A percentile compares a stretch with the other conserved stretches of the same genome.
Evolutionary conservation across 2,329 filamentous ascomycete species (phyloP).

Genomic region (Neonectria magnoliae): DNA sequence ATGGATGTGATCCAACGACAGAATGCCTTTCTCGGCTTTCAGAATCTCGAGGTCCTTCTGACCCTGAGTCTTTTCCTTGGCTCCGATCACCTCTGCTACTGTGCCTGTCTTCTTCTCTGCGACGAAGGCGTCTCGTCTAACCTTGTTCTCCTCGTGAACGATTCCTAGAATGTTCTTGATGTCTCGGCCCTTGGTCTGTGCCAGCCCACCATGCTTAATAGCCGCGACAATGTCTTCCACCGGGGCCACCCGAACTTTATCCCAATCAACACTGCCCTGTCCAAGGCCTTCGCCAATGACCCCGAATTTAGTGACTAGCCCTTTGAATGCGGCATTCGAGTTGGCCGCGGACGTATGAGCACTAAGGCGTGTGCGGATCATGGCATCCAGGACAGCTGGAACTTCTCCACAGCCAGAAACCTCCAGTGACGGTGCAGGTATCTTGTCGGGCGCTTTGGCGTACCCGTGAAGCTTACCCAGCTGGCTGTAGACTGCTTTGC

Average conservation of each 20-base stretch:
- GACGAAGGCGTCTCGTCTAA: constrained; percentile 37
- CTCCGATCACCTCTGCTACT: constrained; percentile 26
- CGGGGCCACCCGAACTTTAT: constrained; percentile 38
- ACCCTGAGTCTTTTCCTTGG: constrained; percentile 37
- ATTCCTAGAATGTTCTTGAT: constrained; percentile 41
- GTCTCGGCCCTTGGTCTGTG: constrained; percentile 41
- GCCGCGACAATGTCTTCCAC: constrained; percentile 64
- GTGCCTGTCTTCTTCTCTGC: constrained; percentile 35
- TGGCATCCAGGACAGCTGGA: constrained; percentile 40
- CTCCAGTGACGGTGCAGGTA: constrained; percentile 41
- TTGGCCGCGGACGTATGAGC: constrained; percentile 42
- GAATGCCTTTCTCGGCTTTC: constrained; percentile 39
- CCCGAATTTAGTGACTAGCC: constrained; percentile 38
- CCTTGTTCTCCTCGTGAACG: constrained; percentile 39
- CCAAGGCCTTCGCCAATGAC: constrained; percentile 38
- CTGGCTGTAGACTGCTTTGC: constrained; percentile 36
- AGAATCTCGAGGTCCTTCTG: constrained; percentile 42
- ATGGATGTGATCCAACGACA: constrained; percentile 42
- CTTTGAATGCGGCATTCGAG: constrained; percentile 41
- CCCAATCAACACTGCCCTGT: constrained; percentile 42
- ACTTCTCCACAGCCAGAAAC: constrained; percentile 43
- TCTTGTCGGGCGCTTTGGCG: constrained; percentile 38
- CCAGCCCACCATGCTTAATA: constrained; percentile 63
- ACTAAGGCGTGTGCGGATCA: constrained; percentile 41
- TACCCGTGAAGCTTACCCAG: constrained; percentile 39